Evolutionary conservation across 2,329 filamentous ascomycete species (phyloP).

Genomic region (Penicillium corylophilum): DNA sequence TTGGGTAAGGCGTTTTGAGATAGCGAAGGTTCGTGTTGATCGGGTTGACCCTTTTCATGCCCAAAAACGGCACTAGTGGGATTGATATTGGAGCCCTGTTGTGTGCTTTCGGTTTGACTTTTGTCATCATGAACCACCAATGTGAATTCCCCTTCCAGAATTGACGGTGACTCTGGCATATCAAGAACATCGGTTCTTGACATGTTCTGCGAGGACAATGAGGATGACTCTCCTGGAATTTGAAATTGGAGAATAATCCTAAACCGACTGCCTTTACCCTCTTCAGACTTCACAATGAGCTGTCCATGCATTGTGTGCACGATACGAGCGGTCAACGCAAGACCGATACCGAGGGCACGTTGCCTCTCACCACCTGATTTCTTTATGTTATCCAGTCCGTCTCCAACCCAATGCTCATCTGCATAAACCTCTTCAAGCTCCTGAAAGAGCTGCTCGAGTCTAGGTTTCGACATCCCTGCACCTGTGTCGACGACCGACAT

Average conservation of each 20-base stretch:
- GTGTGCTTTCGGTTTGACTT: too few relatives aligned
- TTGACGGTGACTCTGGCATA: too few relatives aligned
- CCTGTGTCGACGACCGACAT: slow-evolving; percentile 76
- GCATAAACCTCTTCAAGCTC: slow-evolving; percentile 66
- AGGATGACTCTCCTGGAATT: slow-evolving; percentile 46
- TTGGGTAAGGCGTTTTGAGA: neutral
- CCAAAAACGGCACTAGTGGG: too few relatives aligned
- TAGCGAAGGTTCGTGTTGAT: slow-evolving; percentile 38
- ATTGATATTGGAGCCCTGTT: too few relatives aligned
- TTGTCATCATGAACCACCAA: too few relatives aligned
- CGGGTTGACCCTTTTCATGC: slow-evolving; percentile 37
- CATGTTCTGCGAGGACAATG: neutral
- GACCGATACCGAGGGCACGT: slow-evolving; percentile 69
- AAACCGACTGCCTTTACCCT: slow-evolving; percentile 78
- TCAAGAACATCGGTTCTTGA: neutral
- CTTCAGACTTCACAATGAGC: slow-evolving; percentile 76
- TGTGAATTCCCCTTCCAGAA: too few relatives aligned
- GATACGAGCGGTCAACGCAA: slow-evolving; percentile 84
- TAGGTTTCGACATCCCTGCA: slow-evolving; percentile 58
- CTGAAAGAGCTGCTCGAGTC: slow-evolving; percentile 60
- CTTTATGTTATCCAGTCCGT: slow-evolving; percentile 15
- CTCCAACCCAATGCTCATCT: slow-evolving; percentile 45
- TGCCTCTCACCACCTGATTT: slow-evolving; percentile 20
- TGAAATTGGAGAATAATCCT: slow-evolving; percentile 76
- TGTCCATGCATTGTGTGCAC: slow-evolving; percentile 91